Percentiles rank a stretch among this genome's conserved stretches.
These are phyloP conservation scores for Crithidia acanthocephali DNA, from an alignment of 208 protist species.

Conservation along the genomic window DNA sequence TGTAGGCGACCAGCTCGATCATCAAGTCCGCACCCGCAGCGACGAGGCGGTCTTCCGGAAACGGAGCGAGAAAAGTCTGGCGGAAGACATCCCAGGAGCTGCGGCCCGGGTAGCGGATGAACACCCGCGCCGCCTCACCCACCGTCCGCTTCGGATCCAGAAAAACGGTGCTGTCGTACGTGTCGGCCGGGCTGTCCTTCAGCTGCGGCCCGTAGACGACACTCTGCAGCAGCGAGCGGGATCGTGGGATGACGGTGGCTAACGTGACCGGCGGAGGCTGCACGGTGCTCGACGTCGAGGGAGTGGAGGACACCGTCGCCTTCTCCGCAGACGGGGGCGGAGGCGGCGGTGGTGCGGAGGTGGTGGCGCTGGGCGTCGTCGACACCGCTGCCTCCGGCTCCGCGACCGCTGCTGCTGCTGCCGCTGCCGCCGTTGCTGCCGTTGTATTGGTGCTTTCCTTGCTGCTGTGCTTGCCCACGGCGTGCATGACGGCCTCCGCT, in stretches of 20 bases:
- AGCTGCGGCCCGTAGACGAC: slow-evolving; percentile 63
- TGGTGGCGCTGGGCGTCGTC: neutral
- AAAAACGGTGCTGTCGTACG: slow-evolving; percentile 63
- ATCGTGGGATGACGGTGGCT: slow-evolving; percentile 64
- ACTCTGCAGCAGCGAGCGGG: slow-evolving; percentile 66
- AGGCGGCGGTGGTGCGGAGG: neutral
- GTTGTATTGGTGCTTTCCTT: neutral
- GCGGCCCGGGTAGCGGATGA: slow-evolving; percentile 72
- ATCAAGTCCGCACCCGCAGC: slow-evolving; percentile 78
- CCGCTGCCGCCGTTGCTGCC: slow-evolving; percentile 5
- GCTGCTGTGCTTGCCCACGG: slow-evolving; percentile 3
- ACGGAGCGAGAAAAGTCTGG: slow-evolving; percentile 65
- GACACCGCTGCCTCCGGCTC: neutral
- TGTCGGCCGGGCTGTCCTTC: slow-evolving; percentile 36
- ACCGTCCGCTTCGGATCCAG: slow-evolving; percentile 49
- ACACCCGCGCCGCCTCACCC: slow-evolving; percentile 61
- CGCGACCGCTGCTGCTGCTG: neutral
- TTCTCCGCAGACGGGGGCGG: neutral
- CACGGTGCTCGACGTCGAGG: slow-evolving; percentile 2
- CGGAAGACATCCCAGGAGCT: slow-evolving; percentile 80
- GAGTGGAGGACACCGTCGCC: neutral
- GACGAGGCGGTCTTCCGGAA: slow-evolving; percentile 75
- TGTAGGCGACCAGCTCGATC: slow-evolving; percentile 80
- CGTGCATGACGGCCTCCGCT: slow-evolving; percentile 20
- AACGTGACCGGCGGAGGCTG: slow-evolving; percentile 6